Evolutionary conservation across 495 filamentous ascomycete species (phyloP), one percentile per base, ranked within the genome.

Genomic region (Delitschia confertaspora): DNA sequence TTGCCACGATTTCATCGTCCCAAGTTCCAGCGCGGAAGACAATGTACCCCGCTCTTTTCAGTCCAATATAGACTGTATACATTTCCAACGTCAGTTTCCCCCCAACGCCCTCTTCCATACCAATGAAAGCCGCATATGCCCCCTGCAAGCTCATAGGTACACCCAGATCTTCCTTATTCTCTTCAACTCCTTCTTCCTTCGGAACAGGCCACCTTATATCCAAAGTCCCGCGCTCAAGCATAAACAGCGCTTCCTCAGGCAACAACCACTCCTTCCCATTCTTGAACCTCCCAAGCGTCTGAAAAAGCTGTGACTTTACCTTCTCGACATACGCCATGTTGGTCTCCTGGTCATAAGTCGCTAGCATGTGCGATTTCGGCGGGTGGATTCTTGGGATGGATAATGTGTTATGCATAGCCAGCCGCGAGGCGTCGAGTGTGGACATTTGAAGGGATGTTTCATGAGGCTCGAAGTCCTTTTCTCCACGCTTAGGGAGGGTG

Each of bases 391-490:
- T 73, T 3, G 78, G 77, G 42, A 79, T 78, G 33, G 75, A 71
- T 49, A 98, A 73, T 4, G 87, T 88, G 54, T 85, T 78, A 62
- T 89, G 79, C 88, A 98, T 95, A 0, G 88, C 91, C 42, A 71
- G 67, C n/a, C 89, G 78, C 20, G 85, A 89, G 17, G 82, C 76
- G 48, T 78, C 76, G 34, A 98, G 80, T 18, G 80, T 72, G 38
- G 72, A 65, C 49, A 77, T 74, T 63, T 98, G 91, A 41, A 80
- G 75, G 33, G 75, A 67, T 10, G 91, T 96, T 43, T 82, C 85
- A 61, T 96, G 85, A 10, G 83, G 76, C 64, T 95, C 91, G 62
- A 95, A 98, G 68, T 98, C 91, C 61, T 98, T 98, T 58, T 91
- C 84, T 35, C 91, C 91, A 44, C 83, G 82, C 47, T 76, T 79